Evolutionary conservation across 495 filamentous ascomycete species (phyloP), one percentile per base, ranked within the genome.

Genomic region (Friedmanniomyces simplex): DNA sequence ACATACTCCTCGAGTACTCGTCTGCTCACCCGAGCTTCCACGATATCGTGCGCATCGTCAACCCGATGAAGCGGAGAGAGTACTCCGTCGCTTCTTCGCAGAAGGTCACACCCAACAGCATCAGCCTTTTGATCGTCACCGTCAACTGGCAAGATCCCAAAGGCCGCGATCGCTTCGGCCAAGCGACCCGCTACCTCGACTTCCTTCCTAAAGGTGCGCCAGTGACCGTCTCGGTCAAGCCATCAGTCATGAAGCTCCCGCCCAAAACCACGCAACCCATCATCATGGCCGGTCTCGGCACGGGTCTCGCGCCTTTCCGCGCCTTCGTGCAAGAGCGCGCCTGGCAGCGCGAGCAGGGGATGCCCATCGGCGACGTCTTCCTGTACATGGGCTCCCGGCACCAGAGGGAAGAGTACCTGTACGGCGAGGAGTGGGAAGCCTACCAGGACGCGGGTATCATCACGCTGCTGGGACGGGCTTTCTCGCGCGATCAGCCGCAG

Each of bases 221-320:
- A 13, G 78, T 97, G 58, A 95, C 89, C 10, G 94, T 86, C 48
- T 91, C 86, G 47, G 87, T 97, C 72, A 98, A 98, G 74, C 89
- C 94, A 11, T 95, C 89, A 49, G 93, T 98, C 61, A 91, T 96
- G 93, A 98, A 97, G 73, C 77, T 98, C 25, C 94, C 93, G 14
- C 76, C 82, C 45, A 83, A 82, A 63, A 87, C 87, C 59, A 90
- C 86, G 43, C 84, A 89, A 54, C 93, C 93, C 10, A 79, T 98
- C 59, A 96, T 98, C 78, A 98, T 98, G 93, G 93, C 93, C 30
- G 93, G 93, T 72, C 86, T 98, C n/a, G 93, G 93, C 60, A 98
- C 93, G 2, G 93, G 93, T 67, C 84, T 98, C 18, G 93, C 93
- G 7, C 93, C 93, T 30, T 98, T 97, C 86, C 86, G 93, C 60